phyloP scores from a whole-genome alignment of 2,329 filamentous ascomycete species.

The Lasiodiplodia sp. region DNA sequence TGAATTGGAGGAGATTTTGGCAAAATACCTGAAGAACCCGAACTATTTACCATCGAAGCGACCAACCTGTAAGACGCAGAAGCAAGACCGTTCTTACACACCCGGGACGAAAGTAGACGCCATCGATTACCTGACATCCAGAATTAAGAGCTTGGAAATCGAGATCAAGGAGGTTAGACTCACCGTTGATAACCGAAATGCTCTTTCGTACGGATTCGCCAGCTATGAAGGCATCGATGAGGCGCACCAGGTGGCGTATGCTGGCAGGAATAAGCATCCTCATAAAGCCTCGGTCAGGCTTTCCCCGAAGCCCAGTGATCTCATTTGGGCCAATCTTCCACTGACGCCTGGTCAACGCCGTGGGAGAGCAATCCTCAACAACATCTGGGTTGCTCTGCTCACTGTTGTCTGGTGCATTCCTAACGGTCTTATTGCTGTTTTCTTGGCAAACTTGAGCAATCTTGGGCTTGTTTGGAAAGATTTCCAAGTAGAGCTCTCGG shows the following conservation, averaged over 20 bases:
- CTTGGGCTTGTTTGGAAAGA: conserved; percentile 79
- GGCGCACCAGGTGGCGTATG: conserved; percentile 86
- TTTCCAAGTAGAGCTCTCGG: conserved; percentile 71
- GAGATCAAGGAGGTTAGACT: conserved; percentile 85
- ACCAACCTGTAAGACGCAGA: conserved; percentile 80
- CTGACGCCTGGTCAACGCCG: conserved; percentile 72
- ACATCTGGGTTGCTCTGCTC: conserved; percentile 80
- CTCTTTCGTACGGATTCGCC: conserved; percentile 91
- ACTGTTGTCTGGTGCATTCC: conserved; percentile 89
- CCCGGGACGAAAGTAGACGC: conserved; percentile 81
- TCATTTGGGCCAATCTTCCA: conserved; percentile 95
- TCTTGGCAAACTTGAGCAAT: conserved; percentile 85
- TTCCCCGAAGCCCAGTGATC: conserved; percentile 85
- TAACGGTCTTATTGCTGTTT: conserved; percentile 93
- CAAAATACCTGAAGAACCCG: conserved; percentile 91
- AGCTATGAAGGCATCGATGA: conserved; percentile 89
- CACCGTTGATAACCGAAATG: conserved; percentile 84
- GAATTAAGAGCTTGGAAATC: conserved; percentile 81
- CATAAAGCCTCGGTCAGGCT: conserved; percentile 78
- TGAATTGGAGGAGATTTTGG: conserved; percentile 80
- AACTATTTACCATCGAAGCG: conserved; percentile 77
- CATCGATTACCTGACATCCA: conserved; percentile 88
- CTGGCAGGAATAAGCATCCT: conserved; percentile 80
- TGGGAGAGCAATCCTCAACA: conserved; percentile 79
- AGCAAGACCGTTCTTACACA: conserved; percentile 74